Conservation (phyloP, 208 protist genomes). For the Trypanosoma caninum region DNA sequence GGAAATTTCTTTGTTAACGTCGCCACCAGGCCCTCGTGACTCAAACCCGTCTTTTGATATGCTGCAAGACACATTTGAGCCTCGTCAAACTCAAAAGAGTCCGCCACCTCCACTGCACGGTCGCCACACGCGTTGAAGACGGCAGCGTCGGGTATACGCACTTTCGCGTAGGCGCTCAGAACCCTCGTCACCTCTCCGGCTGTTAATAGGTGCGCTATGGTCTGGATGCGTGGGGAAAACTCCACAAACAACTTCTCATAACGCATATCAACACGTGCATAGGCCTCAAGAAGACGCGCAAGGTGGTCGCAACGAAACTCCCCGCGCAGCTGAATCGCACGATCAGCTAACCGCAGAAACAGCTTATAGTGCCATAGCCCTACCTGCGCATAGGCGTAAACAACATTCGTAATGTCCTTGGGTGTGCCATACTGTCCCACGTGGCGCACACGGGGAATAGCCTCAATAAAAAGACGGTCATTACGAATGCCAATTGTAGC, state of each 20-base stretch:
- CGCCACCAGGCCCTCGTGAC: conserved; percentile 21
- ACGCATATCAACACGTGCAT: conserved; percentile 73
- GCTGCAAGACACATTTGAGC: conserved; percentile 29
- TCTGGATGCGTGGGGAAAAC: conserved; percentile 62
- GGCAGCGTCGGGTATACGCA: conserved; percentile 34
- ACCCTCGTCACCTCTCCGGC: conserved; percentile 41
- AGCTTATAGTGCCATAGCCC: conserved; percentile 88
- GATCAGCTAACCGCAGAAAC: conserved; percentile 74
- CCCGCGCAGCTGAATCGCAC: conserved; percentile 57
- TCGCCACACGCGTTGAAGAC: conserved; percentile 49
- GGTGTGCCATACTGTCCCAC: conserved; percentile 75
- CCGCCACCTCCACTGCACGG: conserved; percentile 26
- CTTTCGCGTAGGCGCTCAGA: conserved; percentile 42
- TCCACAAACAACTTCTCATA: conserved; percentile 75
- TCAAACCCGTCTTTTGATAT: conserved; percentile 26
- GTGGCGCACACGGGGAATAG: conserved; percentile 72
- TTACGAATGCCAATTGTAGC: conserved; percentile 51
- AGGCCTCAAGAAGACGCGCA: conserved; percentile 45
- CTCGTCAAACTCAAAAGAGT: conserved; percentile 37
- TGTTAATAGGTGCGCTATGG: conserved; percentile 44
- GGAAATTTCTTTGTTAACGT: conserved; percentile 36
- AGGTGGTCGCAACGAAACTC: conserved; percentile 50
- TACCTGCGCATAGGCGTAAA: conserved; percentile 68
- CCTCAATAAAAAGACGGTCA: conserved; percentile 78
- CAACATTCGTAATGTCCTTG: conserved; percentile 67